These are phyloP conservation scores for Salix viminalis DNA, from an alignment of 345 rosid genomes.

Conservation along the genomic window DNA sequence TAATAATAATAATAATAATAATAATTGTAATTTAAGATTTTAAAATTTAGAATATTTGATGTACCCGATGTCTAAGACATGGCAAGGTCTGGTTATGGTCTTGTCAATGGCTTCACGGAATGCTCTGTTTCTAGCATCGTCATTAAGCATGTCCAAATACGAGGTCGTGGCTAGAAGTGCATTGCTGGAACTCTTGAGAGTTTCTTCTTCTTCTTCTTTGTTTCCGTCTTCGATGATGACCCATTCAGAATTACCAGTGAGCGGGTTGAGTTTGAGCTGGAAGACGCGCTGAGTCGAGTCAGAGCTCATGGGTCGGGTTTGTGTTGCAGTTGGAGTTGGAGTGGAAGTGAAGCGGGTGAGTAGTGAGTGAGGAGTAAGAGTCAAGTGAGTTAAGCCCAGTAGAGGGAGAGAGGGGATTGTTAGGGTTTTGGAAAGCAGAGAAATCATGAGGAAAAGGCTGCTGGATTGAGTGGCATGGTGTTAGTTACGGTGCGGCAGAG, in stretches of 20 bases:
- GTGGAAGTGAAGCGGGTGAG: slow-evolving; percentile 7
- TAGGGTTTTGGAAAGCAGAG: slow-evolving; percentile 27
- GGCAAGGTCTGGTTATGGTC: slow-evolving; percentile 60
- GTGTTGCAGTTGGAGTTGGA: not conserved
- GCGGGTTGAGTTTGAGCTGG: slow-evolving; percentile 58
- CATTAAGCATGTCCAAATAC: slow-evolving; percentile 75
- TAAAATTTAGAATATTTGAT: not conserved
- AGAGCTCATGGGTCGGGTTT: slow-evolving; percentile 42
- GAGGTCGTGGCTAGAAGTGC: slow-evolving; percentile 55
- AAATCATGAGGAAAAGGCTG: slow-evolving; percentile 12
- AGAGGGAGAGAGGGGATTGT: not conserved
- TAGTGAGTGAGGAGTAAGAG: not conserved
- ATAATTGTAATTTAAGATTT: not conserved
- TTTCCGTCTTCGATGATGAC: slow-evolving; percentile 46
- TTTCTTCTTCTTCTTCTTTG: slow-evolving; percentile 17
- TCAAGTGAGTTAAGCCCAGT: slow-evolving; percentile 10
- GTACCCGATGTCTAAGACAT: slow-evolving; percentile 90
- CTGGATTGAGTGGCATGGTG: not conserved
- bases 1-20: too few species aligned
- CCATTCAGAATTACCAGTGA: slow-evolving; percentile 69
- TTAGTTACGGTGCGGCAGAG: too few species aligned
- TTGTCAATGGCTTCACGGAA: slow-evolving; percentile 56
- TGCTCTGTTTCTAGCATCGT: slow-evolving; percentile 49
- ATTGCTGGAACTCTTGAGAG: slow-evolving; percentile 22
- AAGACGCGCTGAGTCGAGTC: slow-evolving; percentile 40